Evolutionary conservation across 192 early-diverging fungal genomes (phyloP), one percentile per base, ranked within the genome.

Genomic region (Geranomyces michiganensis): DNA sequence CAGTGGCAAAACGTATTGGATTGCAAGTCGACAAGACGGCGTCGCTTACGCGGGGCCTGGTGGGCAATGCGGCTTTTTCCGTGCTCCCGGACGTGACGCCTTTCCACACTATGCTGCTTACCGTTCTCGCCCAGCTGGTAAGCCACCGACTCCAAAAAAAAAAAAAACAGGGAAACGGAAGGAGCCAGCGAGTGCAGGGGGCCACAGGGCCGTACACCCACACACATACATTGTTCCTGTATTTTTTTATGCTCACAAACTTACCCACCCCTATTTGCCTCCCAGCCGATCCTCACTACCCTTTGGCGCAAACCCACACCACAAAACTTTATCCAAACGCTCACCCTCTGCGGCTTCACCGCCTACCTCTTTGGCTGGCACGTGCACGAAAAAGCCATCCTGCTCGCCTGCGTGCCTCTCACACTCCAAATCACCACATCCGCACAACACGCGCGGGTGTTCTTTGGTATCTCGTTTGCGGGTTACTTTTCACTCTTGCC

Each of bases 341-440:
- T 96, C 13, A 88, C 92, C 6, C 79, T 94, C 22, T 94, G 92
- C 62, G 93, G 88, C 1, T 95, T 90, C 61, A 85, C 91, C 7
- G 94, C 94, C 26, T 99, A 92, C 76, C 72, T 96, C 71, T 97
- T 96, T 79, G 94, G 95, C 41, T 99, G 95, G 95, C 96, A 99
- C 80, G 96, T 99, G 19, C 96, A 99, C 67, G 96, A 99, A 68
- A 99, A 99, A 76, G 96, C 96, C 0, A 88, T 96, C 15, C 79
- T 99, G 65, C 66, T 96, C 65, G 84, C 93, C 27, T 68, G 89
- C 67, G 82, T 91, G 47, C 90, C 90, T 21, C 78, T 89, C 43
- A 78, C 36, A 10, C 36, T 41, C 36, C 3, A 3, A 41, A 7
- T 3, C 36, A 41, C 36, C 3, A 7, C 5, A 10, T 41, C 36